phyloP scores from a whole-genome alignment of 1,139 yeast genomes.

The Sugiyamaella grinbergsii region DNA sequence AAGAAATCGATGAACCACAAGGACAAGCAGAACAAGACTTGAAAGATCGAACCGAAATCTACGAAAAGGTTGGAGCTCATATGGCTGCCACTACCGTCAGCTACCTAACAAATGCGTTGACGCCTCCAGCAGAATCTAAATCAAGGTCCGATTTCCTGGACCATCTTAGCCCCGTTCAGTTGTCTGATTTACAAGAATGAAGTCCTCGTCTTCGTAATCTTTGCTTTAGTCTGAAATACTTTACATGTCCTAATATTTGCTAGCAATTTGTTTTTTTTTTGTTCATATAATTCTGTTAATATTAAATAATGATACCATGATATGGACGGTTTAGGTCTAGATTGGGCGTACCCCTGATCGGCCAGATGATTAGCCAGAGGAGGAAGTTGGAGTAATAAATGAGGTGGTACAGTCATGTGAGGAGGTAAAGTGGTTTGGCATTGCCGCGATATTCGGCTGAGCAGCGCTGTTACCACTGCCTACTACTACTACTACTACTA shows the following conservation, averaged over 20 bases:
- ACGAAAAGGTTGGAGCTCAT: too few relatives aligned
- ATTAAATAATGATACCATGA: too few relatives aligned
- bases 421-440: too few relatives aligned
- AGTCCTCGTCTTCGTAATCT: neutral
- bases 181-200: neutral
- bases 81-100: neutral
- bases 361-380: too few relatives aligned
- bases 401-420: too few relatives aligned
- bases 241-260: neutral
- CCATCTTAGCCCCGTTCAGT: slow-evolving; percentile 10
- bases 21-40: neutral
- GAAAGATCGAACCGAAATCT: neutral
- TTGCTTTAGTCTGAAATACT: neutral
- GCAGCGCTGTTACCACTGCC: too few relatives aligned
- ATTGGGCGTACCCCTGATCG: too few relatives aligned
- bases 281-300: neutral
- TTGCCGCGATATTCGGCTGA: too few relatives aligned
- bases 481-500: too few relatives aligned
- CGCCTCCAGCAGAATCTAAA: slow-evolving; percentile 7
- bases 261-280: neutral
- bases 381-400: too few relatives aligned
- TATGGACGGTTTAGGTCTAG: too few relatives aligned
- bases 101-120: neutral
- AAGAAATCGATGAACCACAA: neutral
- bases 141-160: slow-evolving; percentile 5